Evolutionary conservation across 768 basidiomycete genomes (phyloP).

Genomic region (Boletus sp.): DNA sequence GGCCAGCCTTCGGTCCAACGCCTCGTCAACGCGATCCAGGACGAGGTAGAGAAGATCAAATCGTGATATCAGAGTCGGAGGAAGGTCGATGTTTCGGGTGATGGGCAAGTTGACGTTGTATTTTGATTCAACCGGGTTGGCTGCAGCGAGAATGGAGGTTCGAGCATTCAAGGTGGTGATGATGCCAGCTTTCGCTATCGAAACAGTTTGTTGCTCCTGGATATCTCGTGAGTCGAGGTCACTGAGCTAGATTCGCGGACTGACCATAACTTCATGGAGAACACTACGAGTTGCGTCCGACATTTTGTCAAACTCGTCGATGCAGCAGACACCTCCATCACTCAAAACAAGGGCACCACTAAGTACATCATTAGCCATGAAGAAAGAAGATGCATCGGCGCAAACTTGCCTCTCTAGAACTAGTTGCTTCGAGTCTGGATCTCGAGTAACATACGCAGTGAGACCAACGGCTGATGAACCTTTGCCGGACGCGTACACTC

Average conservation of each 20-base stretch:
- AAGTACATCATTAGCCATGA: constrained; percentile 3
- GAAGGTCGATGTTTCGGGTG: constrained; percentile 94
- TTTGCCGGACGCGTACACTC: constrained; percentile 97
- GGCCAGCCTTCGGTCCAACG: constrained; percentile 79
- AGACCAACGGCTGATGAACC: constrained; percentile 98
- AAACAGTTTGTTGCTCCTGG: constrained; percentile 99
- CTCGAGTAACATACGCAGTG: constrained; percentile 97
- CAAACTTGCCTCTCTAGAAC: constrained; percentile 83
- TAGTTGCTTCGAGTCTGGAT: constrained; percentile 97
- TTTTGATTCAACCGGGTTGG: constrained; percentile 94
- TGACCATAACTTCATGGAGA: constrained; percentile 97
- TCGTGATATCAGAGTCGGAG: constrained; percentile 95
- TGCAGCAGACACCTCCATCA: constrained; percentile 97
- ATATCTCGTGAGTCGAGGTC: constrained; percentile 1
- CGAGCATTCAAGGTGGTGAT: constrained; percentile 97
- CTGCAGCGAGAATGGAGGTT: constrained; percentile 97
- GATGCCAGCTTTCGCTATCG: constrained; percentile 98
- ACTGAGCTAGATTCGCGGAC: constrained; percentile 13
- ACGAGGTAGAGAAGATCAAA: constrained; percentile 97
- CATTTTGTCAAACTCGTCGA: constrained; percentile 99
- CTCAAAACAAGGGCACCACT: constrained; percentile 93
- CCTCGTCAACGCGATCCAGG: constrained; percentile 91
- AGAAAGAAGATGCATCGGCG: background rate
- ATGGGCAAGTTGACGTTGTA: constrained; percentile 92
- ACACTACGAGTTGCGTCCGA: constrained; percentile 96